Conservation (phyloP, 2,329 filamentous ascomycete species). For the Verruconis gallopava region DNA sequence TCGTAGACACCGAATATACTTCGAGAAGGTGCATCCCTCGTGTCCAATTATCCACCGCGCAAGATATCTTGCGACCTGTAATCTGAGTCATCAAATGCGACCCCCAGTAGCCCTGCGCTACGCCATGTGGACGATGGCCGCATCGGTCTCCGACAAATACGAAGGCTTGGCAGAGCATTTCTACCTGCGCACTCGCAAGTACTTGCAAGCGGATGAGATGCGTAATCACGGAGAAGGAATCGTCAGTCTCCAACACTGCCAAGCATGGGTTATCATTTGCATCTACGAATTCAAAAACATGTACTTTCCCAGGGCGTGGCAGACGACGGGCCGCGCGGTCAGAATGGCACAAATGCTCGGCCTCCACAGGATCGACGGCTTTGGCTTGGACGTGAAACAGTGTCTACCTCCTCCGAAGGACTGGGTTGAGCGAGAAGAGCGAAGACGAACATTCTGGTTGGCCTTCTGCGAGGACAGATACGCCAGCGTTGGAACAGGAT, state of each 20-base stretch:
- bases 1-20: slow-evolving; percentile 66
- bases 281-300: slow-evolving; percentile 95
- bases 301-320: slow-evolving; percentile 93
- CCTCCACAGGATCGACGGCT: slow-evolving; percentile 72
- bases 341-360: slow-evolving; percentile 85
- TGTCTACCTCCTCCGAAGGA: slow-evolving; percentile 75
- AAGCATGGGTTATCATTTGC: slow-evolving; percentile 67
- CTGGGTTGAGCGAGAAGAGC: slow-evolving; percentile 88
- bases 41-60: slow-evolving; percentile 81
- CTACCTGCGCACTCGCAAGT: slow-evolving; percentile 80
- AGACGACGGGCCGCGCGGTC: slow-evolving; percentile 73
- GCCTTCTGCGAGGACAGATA: slow-evolving; percentile 83
- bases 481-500: slow-evolving; percentile 89
- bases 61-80: slow-evolving; percentile 78
- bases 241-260: slow-evolving; percentile 73
- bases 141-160: slow-evolving; percentile 72
- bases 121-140: slow-evolving; percentile 92
- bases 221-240: slow-evolving; percentile 84
- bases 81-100: slow-evolving; percentile 71
- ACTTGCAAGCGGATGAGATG: slow-evolving; percentile 79
- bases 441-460: slow-evolving; percentile 90
- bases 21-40: slow-evolving; percentile 78
- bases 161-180: slow-evolving; percentile 70
- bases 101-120: slow-evolving; percentile 84
- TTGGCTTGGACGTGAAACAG: slow-evolving; percentile 80